Evolutionary conservation across 768 basidiomycete species (phyloP).

Genomic region (Nevesoporus exiguus): DNA sequence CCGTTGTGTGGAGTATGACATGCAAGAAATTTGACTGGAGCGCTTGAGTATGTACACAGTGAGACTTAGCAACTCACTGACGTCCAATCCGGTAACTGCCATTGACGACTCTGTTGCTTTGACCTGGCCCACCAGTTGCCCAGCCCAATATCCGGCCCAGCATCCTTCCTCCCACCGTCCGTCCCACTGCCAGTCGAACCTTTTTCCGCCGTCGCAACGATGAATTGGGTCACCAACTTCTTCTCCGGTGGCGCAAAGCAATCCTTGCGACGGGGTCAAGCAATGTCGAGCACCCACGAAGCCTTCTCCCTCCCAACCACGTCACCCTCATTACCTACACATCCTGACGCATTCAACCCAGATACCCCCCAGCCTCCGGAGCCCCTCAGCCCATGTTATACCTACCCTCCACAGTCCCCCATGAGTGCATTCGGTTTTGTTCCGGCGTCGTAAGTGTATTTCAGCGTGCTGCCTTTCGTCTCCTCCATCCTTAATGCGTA

Average conservation of each 20-base stretch:
- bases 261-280: constrained; percentile 54
- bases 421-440: constrained; percentile 55
- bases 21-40: constrained; percentile 6
- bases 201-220: constrained; percentile 29
- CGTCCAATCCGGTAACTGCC: background rate
- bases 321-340: constrained; percentile 53
- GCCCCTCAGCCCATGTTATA: constrained; percentile 53
- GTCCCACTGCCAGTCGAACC: constrained; percentile 1
- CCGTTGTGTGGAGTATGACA: constrained; percentile 15
- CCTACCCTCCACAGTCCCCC: constrained; percentile 71
- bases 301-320: constrained; percentile 83
- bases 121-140: background rate
- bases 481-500: constrained; percentile 1
- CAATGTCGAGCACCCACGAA: constrained; percentile 77
- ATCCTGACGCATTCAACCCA: constrained; percentile 59
- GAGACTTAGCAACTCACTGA: background rate
- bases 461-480: background rate
- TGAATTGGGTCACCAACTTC: constrained; percentile 73
- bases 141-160: background rate
- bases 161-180: background rate
- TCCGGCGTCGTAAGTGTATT: constrained; percentile 48
- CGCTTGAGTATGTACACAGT: background rate
- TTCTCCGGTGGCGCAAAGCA: constrained; percentile 53
- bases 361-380: constrained; percentile 51
- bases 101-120: background rate